Evolutionary conservation across 148 eudicot species (phyloP).

Genomic region (Persicaria tinctoria): DNA sequence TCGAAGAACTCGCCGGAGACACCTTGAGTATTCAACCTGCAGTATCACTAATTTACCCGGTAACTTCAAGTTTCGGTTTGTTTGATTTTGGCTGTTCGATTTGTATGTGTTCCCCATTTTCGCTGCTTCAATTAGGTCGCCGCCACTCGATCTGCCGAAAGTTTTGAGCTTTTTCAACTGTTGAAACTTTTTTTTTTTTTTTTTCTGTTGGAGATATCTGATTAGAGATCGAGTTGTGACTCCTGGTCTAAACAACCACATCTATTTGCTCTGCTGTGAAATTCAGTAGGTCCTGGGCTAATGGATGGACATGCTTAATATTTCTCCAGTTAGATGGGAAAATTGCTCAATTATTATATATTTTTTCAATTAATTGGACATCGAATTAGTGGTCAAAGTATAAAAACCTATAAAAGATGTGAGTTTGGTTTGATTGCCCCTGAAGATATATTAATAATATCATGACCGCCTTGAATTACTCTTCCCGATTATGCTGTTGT

Average conservation of each 20-base stretch:
- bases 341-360: not conserved
- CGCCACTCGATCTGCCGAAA: not conserved
- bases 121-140: not conserved
- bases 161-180: not conserved
- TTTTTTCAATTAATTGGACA: not conserved
- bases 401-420: not conserved
- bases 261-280: not conserved
- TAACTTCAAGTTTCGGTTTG: not conserved
- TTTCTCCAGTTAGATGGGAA: not conserved
- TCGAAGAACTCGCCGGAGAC: slow-evolving; percentile 5
- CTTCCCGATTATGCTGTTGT: not conserved
- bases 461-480: not conserved
- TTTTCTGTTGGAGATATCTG: not conserved
- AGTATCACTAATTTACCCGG: not conserved
- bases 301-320: not conserved
- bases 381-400: not conserved
- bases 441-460: not conserved
- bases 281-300: not conserved
- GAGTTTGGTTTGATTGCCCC: not conserved
- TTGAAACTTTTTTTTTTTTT: not conserved
- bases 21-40: not conserved
- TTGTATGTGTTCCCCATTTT: not conserved
- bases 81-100: not conserved
- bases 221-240: not conserved
- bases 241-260: not conserved